Evolutionary conservation across 495 filamentous ascomycete genomes (phyloP).

Genomic region (Ramalina intermedia): DNA sequence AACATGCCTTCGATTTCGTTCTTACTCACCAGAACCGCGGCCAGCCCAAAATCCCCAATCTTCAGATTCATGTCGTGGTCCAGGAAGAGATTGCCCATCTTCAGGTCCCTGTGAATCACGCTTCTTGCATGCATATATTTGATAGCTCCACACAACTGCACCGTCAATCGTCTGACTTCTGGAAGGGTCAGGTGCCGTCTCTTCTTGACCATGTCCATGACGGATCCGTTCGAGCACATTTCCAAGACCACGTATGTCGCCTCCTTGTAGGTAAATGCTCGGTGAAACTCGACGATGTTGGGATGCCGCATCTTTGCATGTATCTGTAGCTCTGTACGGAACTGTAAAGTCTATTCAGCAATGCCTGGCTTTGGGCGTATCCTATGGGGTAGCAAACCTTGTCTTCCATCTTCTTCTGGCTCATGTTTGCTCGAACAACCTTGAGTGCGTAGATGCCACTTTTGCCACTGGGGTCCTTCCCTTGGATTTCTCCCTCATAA

Average conservation of each 20-base stretch:
- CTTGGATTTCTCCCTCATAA: conserved; percentile 55
- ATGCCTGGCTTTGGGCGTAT: background rate
- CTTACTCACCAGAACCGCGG: conserved; percentile 77
- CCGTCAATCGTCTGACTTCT: conserved; percentile 78
- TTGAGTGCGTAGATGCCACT: conserved; percentile 56
- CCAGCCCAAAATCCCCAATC: conserved; percentile 92
- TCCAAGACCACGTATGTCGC: conserved; percentile 92
- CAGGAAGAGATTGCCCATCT: conserved; percentile 95
- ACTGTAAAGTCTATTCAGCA: conserved; percentile 35
- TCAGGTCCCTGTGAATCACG: conserved; percentile 92
- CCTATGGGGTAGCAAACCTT: conserved; percentile 47
- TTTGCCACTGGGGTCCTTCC: conserved; percentile 34
- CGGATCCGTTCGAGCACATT: conserved; percentile 86
- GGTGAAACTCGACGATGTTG: conserved; percentile 86
- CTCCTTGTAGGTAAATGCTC: conserved; percentile 77
- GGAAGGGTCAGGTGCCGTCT: conserved; percentile 75
- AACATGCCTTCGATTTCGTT: conserved; percentile 50
- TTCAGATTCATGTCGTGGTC: conserved; percentile 96
- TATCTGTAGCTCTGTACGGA: conserved; percentile 93
- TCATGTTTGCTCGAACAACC: conserved; percentile 82
- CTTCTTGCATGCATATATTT: conserved; percentile 93
- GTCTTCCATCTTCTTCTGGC: conserved; percentile 65
- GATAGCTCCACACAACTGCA: conserved; percentile 89
- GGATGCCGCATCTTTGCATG: conserved; percentile 93
- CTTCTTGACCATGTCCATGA: conserved; percentile 94